Evolutionary conservation across 2,329 filamentous ascomycete species (phyloP).

Genomic region (Leptoxyphium fumago): DNA sequence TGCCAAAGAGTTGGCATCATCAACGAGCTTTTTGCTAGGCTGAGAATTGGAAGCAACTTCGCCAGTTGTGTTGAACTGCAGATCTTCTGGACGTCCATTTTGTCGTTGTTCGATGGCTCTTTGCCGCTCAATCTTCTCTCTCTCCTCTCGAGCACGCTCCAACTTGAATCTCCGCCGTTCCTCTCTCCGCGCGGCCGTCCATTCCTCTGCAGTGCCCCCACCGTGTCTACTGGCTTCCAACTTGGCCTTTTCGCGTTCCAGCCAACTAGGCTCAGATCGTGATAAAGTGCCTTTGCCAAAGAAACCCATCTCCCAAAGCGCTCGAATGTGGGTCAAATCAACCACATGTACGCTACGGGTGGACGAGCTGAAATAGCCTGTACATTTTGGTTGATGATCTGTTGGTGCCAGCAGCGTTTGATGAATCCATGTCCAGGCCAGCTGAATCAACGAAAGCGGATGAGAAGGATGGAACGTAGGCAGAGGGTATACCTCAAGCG

Average conservation of each 20-base stretch:
- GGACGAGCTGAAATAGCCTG: conserved; percentile 64
- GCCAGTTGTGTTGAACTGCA: background rate
- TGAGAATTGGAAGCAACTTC: background rate
- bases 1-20: too few relatives aligned
- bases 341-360: conserved; percentile 76
- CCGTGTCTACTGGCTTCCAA: conserved; percentile 26
- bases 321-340: conserved; percentile 58
- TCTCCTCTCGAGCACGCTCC: conserved; percentile 76
- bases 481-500: conserved; percentile 67
- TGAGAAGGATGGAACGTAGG: conserved; percentile 85
- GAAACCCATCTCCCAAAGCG: conserved; percentile 92
- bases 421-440: conserved; percentile 61
- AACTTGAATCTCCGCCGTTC: conserved; percentile 77
- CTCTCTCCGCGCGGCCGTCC: conserved; percentile 60
- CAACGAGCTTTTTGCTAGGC: too few relatives aligned
- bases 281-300: conserved; percentile 90
- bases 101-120: conserved; percentile 37
- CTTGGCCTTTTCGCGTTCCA: conserved; percentile 65
- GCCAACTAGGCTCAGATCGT: conserved; percentile 88
- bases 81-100: background rate
- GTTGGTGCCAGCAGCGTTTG: conserved; percentile 53
- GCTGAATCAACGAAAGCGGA: conserved; percentile 70
- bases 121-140: conserved; percentile 66
- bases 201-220: conserved; percentile 57
- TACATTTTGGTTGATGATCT: conserved; percentile 49